Conservation (phyloP, 345 rosid species). For the Melastoma malabathricum region DNA sequence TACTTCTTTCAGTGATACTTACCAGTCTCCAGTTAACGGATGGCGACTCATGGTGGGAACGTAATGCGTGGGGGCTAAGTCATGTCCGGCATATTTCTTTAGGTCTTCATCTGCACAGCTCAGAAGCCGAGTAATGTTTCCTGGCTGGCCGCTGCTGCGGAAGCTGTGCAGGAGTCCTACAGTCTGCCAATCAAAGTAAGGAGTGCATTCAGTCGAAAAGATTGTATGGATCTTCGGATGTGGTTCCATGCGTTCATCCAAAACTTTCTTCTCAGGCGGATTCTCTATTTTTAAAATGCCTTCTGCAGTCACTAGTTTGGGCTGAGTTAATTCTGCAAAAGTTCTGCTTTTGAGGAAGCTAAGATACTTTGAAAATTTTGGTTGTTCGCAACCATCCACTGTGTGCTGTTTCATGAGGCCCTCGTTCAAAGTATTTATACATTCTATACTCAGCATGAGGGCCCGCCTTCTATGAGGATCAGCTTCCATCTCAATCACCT, state of each 20-base stretch:
- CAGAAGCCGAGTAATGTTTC: constrained; percentile 87
- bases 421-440: constrained; percentile 81
- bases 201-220: constrained; percentile 87
- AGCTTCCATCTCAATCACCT: constrained; percentile 65
- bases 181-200: constrained; percentile 98
- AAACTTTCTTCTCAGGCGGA: constrained; percentile 11
- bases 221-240: constrained; percentile 80
- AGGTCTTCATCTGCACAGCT: constrained; percentile 87
- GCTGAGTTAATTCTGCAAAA: constrained; percentile 67
- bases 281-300: constrained; percentile 18
- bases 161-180: constrained; percentile 95
- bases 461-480: constrained; percentile 42
- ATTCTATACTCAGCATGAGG: constrained; percentile 59
- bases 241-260: constrained; percentile 30
- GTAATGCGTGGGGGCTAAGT: constrained; percentile 91
- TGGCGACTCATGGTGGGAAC: constrained; percentile 98
- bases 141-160: constrained; percentile 83
- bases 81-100: constrained; percentile 63
- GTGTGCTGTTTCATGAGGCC: constrained; percentile 74
- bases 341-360: constrained; percentile 93
- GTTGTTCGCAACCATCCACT: constrained; percentile 64
- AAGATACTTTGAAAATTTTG: constrained; percentile 77
- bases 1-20: constrained; percentile 4
- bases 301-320: constrained; percentile 36
- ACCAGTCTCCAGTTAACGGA: constrained; percentile 96